Conservation (phyloP, 164 flowering plant genomes). For the Taxillus chinensis region DNA sequence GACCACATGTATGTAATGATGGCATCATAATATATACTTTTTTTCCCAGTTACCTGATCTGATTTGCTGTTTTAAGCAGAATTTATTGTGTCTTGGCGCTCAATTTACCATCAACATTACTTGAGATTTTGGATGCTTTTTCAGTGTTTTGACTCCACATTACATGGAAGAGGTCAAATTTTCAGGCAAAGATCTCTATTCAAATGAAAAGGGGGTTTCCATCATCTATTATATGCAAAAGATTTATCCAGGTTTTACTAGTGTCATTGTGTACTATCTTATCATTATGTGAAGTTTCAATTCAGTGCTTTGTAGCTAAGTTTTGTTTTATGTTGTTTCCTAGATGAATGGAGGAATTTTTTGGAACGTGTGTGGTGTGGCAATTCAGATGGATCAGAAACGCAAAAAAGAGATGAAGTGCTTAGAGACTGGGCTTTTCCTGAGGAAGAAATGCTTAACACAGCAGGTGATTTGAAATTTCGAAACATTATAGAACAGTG, state of each 20-base stretch:
- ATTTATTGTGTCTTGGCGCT: too few species aligned
- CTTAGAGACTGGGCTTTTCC: conserved; percentile 84
- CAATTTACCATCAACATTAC: too few species aligned
- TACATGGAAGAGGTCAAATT: conserved; percentile 74
- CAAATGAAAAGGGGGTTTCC: conserved; percentile 61
- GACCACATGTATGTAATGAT: too few species aligned
- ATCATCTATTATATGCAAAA: conserved; percentile 75
- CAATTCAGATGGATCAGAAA: conserved; percentile 24
- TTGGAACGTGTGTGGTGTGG: conserved; percentile 72
- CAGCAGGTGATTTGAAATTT: conserved; percentile 48
- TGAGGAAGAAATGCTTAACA: conserved; percentile 77
- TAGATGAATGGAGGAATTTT: conserved; percentile 91
- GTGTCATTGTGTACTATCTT: too few species aligned
- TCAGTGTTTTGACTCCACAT: conserved; percentile 87
- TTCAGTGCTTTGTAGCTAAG: conserved; percentile 2
- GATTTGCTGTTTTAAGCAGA: too few species aligned
- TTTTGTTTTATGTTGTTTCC: conserved; percentile 6
- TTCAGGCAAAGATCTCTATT: conserved; percentile 56
- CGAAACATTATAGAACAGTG: too few species aligned
- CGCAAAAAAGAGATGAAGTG: conserved; percentile 36
- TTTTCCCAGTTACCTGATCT: too few species aligned
- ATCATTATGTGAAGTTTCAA: background rate
- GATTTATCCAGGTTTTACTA: conserved; percentile 75
- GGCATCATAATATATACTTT: too few species aligned
- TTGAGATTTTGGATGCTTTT: conserved; percentile 1